Evolutionary conservation across 768 basidiomycete genomes (phyloP), one percentile per base, ranked within the genome.

Genomic region (Filobasidium floriforme): DNA sequence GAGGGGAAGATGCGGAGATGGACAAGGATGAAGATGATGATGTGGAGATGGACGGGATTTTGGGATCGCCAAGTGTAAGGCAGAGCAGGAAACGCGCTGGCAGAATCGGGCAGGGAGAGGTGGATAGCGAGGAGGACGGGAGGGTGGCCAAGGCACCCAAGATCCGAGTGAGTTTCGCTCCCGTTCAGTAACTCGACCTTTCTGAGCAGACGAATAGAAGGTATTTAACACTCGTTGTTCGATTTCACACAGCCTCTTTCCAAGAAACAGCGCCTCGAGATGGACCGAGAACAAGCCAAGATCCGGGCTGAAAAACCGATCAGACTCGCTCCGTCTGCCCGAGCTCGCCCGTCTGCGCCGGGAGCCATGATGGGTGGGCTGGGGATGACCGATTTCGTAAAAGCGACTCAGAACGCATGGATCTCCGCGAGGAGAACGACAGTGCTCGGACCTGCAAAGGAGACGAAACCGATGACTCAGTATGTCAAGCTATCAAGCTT

Each of bases 121-220:
- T 18, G 46, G 22, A 15, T 3, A 49, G 46, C 6, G 46, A 49
- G 22, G 46, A 49, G 2, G 46, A 49, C 5, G 18, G 46, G 32
- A 37, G 46, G 46, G 22, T 49, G 22, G 46, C 46, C 15, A 49
- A 49, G 46, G 46, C 15, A 14, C 46, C 46, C 46, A 49, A 49
- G 46, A 49, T 49, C 46, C 46, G 46, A n/a, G 54, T 57, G 29
- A 57, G 54, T 57, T 57, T 28, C 46, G 46, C 4, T 37, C 32
- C 3, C 9, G 32, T n/a, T n/a, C n/a, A n/a, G 19, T 44, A 14
- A 49, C 15, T 49, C 46, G 46, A 12, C 22, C 14, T 49, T 3
- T 49, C 6, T 49, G 32, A 3, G 4, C 9, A 9, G 32, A 37
- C 32, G 32, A 37, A 4, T 9, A 9, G 9, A 37, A 37, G 32